Evolutionary conservation across 495 filamentous ascomycete genomes (phyloP).

Genomic region (Aspergillus hancockii): DNA sequence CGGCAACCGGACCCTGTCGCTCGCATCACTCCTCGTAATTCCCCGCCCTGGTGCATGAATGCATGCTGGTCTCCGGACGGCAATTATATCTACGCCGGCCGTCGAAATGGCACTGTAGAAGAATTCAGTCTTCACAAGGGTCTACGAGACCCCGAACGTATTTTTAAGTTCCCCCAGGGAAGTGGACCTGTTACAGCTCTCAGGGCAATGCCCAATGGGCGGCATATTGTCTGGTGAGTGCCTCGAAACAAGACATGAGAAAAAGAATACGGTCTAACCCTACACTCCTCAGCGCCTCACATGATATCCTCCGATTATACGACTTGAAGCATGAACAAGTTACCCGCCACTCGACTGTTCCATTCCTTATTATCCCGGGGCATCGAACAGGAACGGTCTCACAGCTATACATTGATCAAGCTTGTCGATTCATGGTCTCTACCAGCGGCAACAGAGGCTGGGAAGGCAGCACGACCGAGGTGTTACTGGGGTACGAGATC

Average conservation of each 20-base stretch:
- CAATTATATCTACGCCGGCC: slow-evolving; percentile 91
- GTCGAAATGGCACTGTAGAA: slow-evolving; percentile 92
- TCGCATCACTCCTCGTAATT: slow-evolving; percentile 68
- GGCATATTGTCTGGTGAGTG: slow-evolving; percentile 82
- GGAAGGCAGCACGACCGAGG: slow-evolving; percentile 92
- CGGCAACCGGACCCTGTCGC: slow-evolving; percentile 76
- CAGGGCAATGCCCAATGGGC: slow-evolving; percentile 87
- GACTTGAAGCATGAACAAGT: slow-evolving; percentile 72
- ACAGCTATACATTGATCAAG: slow-evolving; percentile 79
- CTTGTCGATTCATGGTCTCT: slow-evolving; percentile 86
- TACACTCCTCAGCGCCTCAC: slow-evolving; percentile 64
- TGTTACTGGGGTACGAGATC: slow-evolving; percentile 93
- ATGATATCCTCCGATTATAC: slow-evolving; percentile 91
- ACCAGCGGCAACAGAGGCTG: slow-evolving; percentile 90
- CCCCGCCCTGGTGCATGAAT: slow-evolving; percentile 96
- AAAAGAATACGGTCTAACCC: slow-evolving; percentile 3
- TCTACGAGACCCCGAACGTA: slow-evolving; percentile 69
- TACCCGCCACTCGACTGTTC: slow-evolving; percentile 75
- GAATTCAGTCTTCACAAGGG: slow-evolving; percentile 91
- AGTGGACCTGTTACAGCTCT: slow-evolving; percentile 87
- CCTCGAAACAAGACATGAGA: neutral
- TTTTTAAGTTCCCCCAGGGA: slow-evolving; percentile 85
- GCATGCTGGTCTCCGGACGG: slow-evolving; percentile 97
- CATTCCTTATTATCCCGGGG: slow-evolving; percentile 92
- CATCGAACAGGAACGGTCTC: slow-evolving; percentile 91